These are phyloP conservation scores for Pseudocohnilembus persalinus DNA, from an alignment of 169 alveolate species.

Conservation along the genomic window DNA sequence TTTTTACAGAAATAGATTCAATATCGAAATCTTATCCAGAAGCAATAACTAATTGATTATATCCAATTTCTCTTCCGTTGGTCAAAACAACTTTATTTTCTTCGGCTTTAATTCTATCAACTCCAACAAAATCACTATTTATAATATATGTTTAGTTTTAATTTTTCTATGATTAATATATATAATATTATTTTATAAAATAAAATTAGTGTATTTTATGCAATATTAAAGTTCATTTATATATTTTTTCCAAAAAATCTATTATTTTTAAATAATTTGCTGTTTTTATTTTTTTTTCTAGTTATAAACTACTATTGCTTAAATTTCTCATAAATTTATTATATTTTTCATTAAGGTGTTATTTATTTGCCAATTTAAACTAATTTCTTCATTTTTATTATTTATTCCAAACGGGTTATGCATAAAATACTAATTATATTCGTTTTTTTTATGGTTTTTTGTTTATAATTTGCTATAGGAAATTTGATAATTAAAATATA, in stretches of 20 bases:
- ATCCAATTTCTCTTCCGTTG: constrained; percentile 48
- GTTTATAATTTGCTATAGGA: too few relatives aligned
- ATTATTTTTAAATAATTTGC: not conserved
- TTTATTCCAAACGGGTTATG: too few relatives aligned
- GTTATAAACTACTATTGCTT: constrained; percentile 1
- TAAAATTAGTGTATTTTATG: not conserved
- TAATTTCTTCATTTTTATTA: too few relatives aligned
- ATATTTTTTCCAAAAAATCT: not conserved
- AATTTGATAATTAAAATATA: too few relatives aligned
- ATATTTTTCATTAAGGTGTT: too few relatives aligned
- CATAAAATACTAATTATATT: too few relatives aligned
- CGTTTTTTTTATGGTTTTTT: too few relatives aligned
- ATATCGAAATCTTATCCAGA: constrained; percentile 25
- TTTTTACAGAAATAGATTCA: not conserved
- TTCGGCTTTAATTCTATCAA: constrained; percentile 31
- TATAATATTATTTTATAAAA: not conserved
- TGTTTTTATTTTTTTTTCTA: not conserved
- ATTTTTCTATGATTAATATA: not conserved
- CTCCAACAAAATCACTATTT: constrained; percentile 25
- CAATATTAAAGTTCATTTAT: not conserved
- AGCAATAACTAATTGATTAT: constrained; percentile 44
- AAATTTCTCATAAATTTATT: too few relatives aligned
- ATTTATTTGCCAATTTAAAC: too few relatives aligned
- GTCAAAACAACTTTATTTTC: constrained; percentile 37
- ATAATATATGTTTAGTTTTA: not conserved